These are phyloP conservation scores for Ceriops zippeliana DNA, from an alignment of 345 rosid species.

Conservation along the genomic window DNA sequence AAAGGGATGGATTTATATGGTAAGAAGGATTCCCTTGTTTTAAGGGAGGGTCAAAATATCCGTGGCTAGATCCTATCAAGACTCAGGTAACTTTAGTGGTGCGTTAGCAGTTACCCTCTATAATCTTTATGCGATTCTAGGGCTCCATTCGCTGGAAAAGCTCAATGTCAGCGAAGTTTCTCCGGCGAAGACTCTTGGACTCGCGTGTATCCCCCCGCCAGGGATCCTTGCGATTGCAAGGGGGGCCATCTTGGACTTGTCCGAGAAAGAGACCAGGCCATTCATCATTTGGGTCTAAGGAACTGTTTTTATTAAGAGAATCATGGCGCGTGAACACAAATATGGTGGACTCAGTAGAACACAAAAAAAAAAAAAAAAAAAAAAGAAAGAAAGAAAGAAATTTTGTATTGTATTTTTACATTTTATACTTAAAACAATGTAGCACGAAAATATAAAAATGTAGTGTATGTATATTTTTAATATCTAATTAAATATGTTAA, in stretches of 20 bases:
- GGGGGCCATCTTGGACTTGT: background rate
- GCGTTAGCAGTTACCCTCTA: constrained; percentile 11
- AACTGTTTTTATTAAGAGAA: constrained; percentile 25
- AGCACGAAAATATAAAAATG: no score
- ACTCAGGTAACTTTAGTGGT: constrained; percentile 4
- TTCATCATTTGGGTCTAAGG: constrained; percentile 17
- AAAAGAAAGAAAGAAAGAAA: no score
- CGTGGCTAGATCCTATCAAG: constrained; percentile 4
- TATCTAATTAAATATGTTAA: no score
- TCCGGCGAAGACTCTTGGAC: background rate
- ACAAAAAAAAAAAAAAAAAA: no score
- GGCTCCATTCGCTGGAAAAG: constrained; percentile 1
- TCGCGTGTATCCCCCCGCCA: background rate
- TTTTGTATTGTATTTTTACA: no score
- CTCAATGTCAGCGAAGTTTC: background rate
- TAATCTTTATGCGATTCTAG: constrained; percentile 12
- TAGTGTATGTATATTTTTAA: no score
- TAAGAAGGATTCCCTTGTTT: constrained; percentile 10
- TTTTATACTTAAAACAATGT: no score
- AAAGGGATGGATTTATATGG: background rate
- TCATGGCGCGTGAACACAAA: no score
- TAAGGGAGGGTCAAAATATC: constrained; percentile 8
- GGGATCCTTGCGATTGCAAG: constrained; percentile 16
- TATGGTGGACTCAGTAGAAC: no score
- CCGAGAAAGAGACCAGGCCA: background rate